phyloP scores from a whole-genome alignment of 495 filamentous ascomycete genomes.

The Lasiosphaeria hispida region DNA sequence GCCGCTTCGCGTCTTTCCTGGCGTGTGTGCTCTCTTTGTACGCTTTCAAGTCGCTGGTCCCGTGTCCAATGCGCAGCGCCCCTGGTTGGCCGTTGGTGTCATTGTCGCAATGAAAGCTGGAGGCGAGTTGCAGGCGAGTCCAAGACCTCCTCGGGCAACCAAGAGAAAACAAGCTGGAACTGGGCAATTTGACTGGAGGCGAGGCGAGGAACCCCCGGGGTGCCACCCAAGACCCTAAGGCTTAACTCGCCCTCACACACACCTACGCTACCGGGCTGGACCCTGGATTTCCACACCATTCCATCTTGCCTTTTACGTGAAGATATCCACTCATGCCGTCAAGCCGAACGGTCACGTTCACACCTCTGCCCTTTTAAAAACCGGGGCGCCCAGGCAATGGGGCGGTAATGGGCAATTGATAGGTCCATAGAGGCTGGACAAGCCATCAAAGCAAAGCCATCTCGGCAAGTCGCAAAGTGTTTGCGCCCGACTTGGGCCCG shows the following conservation, averaged over 20 bases:
- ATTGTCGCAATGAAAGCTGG: too few relatives aligned
- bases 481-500: neutral
- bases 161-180: too few relatives aligned
- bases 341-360: neutral
- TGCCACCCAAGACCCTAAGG: too few relatives aligned
- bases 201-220: too few relatives aligned
- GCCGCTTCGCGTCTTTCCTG: slow-evolving; percentile 24
- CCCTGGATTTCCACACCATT: slow-evolving; percentile 14
- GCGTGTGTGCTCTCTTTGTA: slow-evolving; percentile 8
- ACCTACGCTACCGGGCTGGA: neutral
- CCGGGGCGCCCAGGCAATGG: neutral
- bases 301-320: slow-evolving; percentile 13
- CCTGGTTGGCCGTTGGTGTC: too few relatives aligned
- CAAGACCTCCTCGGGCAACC: too few relatives aligned
- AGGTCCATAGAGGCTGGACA: neutral
- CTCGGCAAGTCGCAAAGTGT: slow-evolving; percentile 2
- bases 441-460: neutral
- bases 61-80: too few relatives aligned
- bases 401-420: too few relatives aligned
- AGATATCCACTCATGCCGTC: slow-evolving; percentile 8
- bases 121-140: too few relatives aligned
- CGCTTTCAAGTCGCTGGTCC: too few relatives aligned
- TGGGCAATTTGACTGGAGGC: too few relatives aligned
- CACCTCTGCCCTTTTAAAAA: neutral
- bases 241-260: too few relatives aligned